A percentile compares a stretch with the other conserved stretches of the same genome.
Conservation (phyloP, 2,329 filamentous ascomycete species). For the Septoria linicola region DNA sequence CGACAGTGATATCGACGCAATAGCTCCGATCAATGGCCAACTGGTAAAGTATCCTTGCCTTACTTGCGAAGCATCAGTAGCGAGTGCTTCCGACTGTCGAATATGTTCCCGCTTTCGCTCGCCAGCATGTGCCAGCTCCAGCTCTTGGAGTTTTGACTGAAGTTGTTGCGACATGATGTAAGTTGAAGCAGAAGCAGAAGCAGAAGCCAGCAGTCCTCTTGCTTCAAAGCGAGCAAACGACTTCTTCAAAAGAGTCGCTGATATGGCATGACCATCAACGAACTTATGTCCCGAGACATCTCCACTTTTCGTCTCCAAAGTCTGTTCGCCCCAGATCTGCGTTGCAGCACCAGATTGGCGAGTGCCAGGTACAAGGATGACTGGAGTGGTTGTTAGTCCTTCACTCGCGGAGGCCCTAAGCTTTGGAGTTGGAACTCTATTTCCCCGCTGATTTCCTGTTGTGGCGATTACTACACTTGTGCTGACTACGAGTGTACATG, state of each 20-base stretch:
- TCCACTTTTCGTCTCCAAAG: neutral
- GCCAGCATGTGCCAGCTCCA: neutral
- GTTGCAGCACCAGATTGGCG: too few species aligned
- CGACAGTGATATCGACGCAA: neutral
- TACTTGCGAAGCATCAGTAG: neutral
- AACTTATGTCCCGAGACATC: too few species aligned
- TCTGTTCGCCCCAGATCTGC: too few species aligned
- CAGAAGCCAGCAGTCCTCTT: too few species aligned
- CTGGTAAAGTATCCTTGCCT: neutral
- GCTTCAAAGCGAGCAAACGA: neutral
- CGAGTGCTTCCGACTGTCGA: neutral
- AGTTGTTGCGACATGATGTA: neutral
- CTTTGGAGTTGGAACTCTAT: too few species aligned
- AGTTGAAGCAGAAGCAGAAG: neutral
- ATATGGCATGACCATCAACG: neutral
- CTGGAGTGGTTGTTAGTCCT: too few species aligned
- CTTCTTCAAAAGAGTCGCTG: neutral
- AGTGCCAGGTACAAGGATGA: too few species aligned
- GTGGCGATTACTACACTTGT: neutral
- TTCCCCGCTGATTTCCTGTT: too few species aligned
- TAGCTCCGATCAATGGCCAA: neutral
- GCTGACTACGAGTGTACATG: neutral
- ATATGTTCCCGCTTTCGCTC: neutral
- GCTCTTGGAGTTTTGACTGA: neutral
- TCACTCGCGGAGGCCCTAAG: too few species aligned